Evolutionary conservation across 2,329 filamentous ascomycete species (phyloP), one percentile per base, ranked within the genome.

Genomic region (Teratosphaeria epicoccoides): DNA sequence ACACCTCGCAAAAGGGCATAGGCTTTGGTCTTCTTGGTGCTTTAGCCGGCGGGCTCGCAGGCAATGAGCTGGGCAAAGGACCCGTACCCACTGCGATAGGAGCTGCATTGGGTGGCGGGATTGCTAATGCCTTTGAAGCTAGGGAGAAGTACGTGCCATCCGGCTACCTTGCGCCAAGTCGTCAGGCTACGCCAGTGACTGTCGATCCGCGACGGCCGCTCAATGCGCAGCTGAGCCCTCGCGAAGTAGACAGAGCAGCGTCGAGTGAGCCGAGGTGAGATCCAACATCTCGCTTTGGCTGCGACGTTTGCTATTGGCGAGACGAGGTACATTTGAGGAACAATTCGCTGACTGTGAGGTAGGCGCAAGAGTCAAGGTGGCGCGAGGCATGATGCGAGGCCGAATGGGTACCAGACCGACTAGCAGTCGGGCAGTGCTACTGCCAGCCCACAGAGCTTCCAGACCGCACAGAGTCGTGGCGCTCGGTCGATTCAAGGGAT

Each of bases 61-160:
- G 62, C 9, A 60, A 51, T 49, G 61, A 61, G 28, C 43, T 64
- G 25, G 62, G 59, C 22, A 59, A 62, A 45, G 59, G 60, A 22
- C 50, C 53, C 22, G 25, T 63, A 20, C 57, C 60, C 20, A 56
- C 58, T 24, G 59, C 58, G 22, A 49, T 63, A 20, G 64, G 61
- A 28, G 59, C 58, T 44, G 55, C 58, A 29, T 50, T 64, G 37
- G 63, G 64, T 49, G 61, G 59, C 46, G 47, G 61, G 20, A 58
- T 58, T 47, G 64, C 62, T 59, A 63, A 65, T 50, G 55, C 55
- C 37, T 60, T 59, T 51, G 59, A 63, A 61, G 60, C 59, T 49
- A 61, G 62, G 51, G 57, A 63, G 55, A 61, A 60, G 60, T 63
- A 60, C 50, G 58, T 59, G 26, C 51, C 51, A 43, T 6, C 33